A percentile compares a stretch with the other conserved stretches of the same genome.
phyloP scores from a whole-genome alignment of 805 yeast species.

The Cyberlindnera euphorbiiphila region DNA sequence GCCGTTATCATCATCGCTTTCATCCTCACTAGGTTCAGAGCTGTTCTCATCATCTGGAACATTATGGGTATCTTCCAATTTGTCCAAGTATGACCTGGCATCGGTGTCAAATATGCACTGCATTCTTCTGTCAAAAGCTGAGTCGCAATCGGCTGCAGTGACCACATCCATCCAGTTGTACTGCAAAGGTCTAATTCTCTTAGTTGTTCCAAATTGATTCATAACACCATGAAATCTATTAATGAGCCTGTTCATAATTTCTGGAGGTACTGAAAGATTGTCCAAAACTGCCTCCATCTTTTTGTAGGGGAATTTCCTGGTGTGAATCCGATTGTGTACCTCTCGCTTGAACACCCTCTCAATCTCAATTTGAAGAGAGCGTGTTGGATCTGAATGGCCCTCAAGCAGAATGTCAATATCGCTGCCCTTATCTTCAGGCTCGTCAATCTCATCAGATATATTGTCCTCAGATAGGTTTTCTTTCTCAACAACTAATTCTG shows the following conservation, averaged over 20 bases:
- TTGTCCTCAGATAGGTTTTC: neutral
- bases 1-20: neutral
- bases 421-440: too few species aligned
- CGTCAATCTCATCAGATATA: neutral
- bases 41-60: slow-evolving; percentile 67
- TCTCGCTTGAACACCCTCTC: slow-evolving; percentile 11
- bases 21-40: neutral
- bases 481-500: too few species aligned
- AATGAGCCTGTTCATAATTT: neutral
- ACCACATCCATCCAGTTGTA: slow-evolving; percentile 25
- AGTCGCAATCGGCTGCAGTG: neutral
- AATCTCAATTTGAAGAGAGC: slow-evolving; percentile 8
- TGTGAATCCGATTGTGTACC: slow-evolving; percentile 1
- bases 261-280: neutral
- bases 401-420: too few species aligned
- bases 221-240: slow-evolving; percentile 58
- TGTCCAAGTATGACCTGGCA: slow-evolving; percentile 59
- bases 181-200: slow-evolving; percentile 61
- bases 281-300: slow-evolving; percentile 2
- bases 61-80: slow-evolving; percentile 27
- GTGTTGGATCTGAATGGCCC: slow-evolving; percentile 4
- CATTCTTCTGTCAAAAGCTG: slow-evolving; percentile 2
- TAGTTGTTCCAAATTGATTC: slow-evolving; percentile 70
- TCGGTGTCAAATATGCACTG: slow-evolving; percentile 46
- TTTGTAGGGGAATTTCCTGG: too few species aligned